These are phyloP conservation scores for Thermothielavioides terrestris DNA, from an alignment of 495 filamentous ascomycete genomes.

Conservation along the genomic window DNA sequence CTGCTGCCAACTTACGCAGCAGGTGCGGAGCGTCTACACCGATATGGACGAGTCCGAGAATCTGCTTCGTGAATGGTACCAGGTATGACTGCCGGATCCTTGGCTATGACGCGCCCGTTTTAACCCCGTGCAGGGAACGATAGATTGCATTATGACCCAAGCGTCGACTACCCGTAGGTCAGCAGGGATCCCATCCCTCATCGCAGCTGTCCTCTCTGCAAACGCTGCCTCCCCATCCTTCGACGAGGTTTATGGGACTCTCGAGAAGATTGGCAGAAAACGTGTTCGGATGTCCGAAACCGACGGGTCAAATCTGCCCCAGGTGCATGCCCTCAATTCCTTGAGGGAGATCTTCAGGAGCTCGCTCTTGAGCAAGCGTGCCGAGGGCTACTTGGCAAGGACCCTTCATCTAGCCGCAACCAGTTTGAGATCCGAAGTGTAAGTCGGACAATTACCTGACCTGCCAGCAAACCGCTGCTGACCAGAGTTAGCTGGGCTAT, in stretches of 20 bases:
- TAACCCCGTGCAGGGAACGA: constrained; percentile 42
- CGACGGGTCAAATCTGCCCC: constrained; percentile 63
- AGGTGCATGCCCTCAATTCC: constrained; percentile 91
- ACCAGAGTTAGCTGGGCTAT: constrained; percentile 66
- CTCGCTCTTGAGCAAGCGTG: constrained; percentile 52
- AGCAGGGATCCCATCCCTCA: constrained; percentile 79
- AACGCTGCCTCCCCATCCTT: constrained; percentile 42
- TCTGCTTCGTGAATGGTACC: constrained; percentile 57
- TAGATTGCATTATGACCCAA: constrained; percentile 57
- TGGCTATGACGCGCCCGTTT: background rate
- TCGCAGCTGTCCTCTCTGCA: constrained; percentile 64
- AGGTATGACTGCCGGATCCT: constrained; percentile 39
- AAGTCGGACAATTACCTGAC: constrained; percentile 31
- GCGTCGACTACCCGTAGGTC: constrained; percentile 82
- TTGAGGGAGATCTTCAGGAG: constrained; percentile 80
- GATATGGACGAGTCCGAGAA: constrained; percentile 25
- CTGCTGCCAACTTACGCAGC: constrained; percentile 56
- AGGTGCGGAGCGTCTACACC: constrained; percentile 28
- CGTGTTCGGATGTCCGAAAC: constrained; percentile 42
- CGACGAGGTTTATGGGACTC: constrained; percentile 39
- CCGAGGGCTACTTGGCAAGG: constrained; percentile 62
- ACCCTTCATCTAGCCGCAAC: constrained; percentile 64
- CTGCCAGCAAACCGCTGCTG: constrained; percentile 15
- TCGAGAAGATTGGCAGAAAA: constrained; percentile 47
- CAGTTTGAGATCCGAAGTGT: constrained; percentile 55